Base-by-base conservation (phyloP, 2,329 filamentous ascomycete genomes). In the Pseudopyricularia cyperi region DNA sequence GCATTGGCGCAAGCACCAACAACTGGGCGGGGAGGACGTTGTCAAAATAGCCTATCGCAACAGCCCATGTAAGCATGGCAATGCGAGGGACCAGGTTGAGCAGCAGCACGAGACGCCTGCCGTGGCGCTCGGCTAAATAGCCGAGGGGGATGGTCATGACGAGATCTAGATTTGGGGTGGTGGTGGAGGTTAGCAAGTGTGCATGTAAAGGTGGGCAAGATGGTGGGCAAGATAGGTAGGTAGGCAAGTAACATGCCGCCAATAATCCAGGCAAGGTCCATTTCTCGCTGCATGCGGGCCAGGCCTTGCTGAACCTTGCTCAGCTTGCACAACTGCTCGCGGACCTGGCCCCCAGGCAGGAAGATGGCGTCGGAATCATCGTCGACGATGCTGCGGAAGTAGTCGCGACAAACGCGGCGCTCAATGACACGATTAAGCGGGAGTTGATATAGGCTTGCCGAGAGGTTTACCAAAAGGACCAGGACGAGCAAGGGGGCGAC, bases 241-340 rank as follows among this genome's bases (percentile, higher is more conserved):
- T 33, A 12, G 28, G 7, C 11, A 15, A 26, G 37, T 15, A 48
- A 56, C 64, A 58, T 53, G 71, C 70, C 71, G 48, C 73, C 72
- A 6, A 69, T 67, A n/a, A 74, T 69, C 72, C 72, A 74, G 1
- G 67, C 57, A 1, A 70, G 72, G 50, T 76, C 73, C 66, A 74
- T 71, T 4, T 60, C 61, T 0, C 77, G 77, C 53, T 76, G 72
- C 4, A 79, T 65, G 66, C 71, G 71, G 3, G 76, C 77, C 8
- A 80, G 63, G 15, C 65, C 63, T 52, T 71, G 64, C 59, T 80
- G 76, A 5, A 80, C 67, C 12, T 59, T 60, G 53, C 77, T 69
- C 9, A 75, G 59, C 58, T 81, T 81, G 62, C 77, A 81, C 3
- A 76, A 59, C 53, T 67, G 62, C 60, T 81, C 77, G 1, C 70